These are phyloP conservation scores for Lumnitzera racemosa DNA, from an alignment of 345 rosid species.

Conservation along the genomic window DNA sequence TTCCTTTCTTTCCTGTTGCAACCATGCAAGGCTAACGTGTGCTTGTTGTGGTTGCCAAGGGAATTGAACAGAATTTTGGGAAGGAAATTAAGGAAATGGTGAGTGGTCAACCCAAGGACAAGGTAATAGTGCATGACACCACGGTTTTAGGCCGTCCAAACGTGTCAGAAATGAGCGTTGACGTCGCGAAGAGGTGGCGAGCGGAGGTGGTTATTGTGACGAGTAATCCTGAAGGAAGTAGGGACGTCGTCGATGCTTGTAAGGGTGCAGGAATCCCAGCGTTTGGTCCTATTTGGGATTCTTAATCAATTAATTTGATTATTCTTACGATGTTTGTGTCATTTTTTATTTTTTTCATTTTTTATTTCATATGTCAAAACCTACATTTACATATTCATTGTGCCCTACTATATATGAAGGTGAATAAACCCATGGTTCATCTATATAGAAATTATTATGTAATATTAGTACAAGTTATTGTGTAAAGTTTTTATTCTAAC, in stretches of 20 bases:
- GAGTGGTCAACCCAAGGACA: slow-evolving; percentile 40
- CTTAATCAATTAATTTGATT: slow-evolving; percentile 18
- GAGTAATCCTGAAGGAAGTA: slow-evolving; percentile 84
- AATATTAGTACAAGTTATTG: no score
- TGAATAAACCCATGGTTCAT: no score
- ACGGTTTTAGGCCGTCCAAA: slow-evolving; percentile 59
- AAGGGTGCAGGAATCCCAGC: slow-evolving; percentile 54
- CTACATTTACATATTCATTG: no score
- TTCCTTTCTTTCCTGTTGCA: slow-evolving; percentile 74
- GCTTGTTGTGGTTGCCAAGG: slow-evolving; percentile 74
- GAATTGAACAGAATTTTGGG: slow-evolving; percentile 61
- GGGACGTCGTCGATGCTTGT: slow-evolving; percentile 68
- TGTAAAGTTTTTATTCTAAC: no score
- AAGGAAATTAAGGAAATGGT: slow-evolving; percentile 51
- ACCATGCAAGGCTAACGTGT: slow-evolving; percentile 45
- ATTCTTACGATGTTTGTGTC: no score
- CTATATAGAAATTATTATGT: no score
- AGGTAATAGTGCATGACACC: slow-evolving; percentile 67
- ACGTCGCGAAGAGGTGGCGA: slow-evolving; percentile 54
- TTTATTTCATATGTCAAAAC: no score
- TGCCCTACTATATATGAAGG: no score
- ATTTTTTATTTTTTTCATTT: no score
- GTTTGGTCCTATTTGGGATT: slow-evolving; percentile 95
- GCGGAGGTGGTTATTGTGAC: slow-evolving; percentile 79
- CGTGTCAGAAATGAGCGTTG: slow-evolving; percentile 59